phyloP scores from a whole-genome alignment of 2,329 filamentous ascomycete genomes.

The Lojkania enalia region DNA sequence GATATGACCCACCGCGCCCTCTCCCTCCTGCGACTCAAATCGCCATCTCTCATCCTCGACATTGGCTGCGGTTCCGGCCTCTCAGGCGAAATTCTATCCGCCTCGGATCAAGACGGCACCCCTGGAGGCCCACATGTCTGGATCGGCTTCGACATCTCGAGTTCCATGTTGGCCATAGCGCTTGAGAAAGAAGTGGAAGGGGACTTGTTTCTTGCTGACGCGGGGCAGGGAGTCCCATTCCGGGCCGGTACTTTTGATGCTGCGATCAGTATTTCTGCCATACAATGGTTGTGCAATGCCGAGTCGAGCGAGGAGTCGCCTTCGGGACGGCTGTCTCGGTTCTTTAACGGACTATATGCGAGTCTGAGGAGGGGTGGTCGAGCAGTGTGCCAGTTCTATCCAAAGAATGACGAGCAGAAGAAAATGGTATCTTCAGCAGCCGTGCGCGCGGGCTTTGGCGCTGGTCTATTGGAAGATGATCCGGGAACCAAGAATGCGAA shows the following conservation, averaged over 20 bases:
- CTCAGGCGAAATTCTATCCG: slow-evolving; percentile 87
- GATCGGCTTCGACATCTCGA: slow-evolving; percentile 69
- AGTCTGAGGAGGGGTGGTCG: slow-evolving; percentile 79
- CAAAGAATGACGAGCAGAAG: slow-evolving; percentile 89
- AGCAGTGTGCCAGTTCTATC: slow-evolving; percentile 97
- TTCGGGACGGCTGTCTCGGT: slow-evolving; percentile 74
- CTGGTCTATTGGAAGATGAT: slow-evolving; percentile 92
- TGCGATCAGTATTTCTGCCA: slow-evolving; percentile 89
- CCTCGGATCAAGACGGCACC: slow-evolving; percentile 60
- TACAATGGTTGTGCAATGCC: slow-evolving; percentile 99
- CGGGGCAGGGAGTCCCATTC: slow-evolving; percentile 94
- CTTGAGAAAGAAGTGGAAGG: slow-evolving; percentile 90
- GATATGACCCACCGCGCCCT: slow-evolving; percentile 93
- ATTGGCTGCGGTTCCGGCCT: slow-evolving; percentile 95
- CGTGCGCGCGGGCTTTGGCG: slow-evolving; percentile 91
- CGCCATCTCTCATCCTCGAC: slow-evolving; percentile 88
- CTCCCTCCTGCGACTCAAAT: slow-evolving; percentile 79
- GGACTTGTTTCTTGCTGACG: slow-evolving; percentile 91
- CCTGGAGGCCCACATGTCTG: slow-evolving; percentile 83
- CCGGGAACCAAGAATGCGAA: slow-evolving; percentile 96
- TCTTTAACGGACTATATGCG: slow-evolving; percentile 92
- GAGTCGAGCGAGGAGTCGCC: slow-evolving; percentile 84
- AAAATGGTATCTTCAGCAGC: slow-evolving; percentile 91
- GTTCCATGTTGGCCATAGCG: slow-evolving; percentile 95
- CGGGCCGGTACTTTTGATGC: slow-evolving; percentile 91